A percentile compares a stretch with the other conserved stretches of the same genome.
Evolutionary conservation across 441 rosid genomes (phyloP).

Genomic region (Dalechampia spathulata): DNA sequence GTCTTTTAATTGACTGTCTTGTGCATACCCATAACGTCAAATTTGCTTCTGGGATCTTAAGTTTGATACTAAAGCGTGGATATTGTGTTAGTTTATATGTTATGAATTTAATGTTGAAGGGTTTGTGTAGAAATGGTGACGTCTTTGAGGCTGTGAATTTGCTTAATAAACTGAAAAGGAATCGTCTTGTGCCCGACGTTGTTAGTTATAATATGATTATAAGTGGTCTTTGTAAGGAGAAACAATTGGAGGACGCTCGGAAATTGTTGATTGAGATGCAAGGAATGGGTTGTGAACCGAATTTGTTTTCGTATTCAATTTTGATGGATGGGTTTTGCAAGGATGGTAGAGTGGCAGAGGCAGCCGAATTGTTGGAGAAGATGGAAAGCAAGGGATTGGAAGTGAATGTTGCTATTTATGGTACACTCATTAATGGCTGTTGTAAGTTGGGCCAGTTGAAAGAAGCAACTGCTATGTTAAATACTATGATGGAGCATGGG

Average conservation of each 20-base stretch:
- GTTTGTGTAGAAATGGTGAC: constrained; percentile 37
- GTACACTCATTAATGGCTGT: constrained; percentile 56
- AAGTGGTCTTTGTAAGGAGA: constrained; percentile 61
- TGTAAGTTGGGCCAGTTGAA: constrained; percentile 49
- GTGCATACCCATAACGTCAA: constrained; percentile 27
- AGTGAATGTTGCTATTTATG: constrained; percentile 42
- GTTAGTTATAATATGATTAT: constrained; percentile 65
- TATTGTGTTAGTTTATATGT: constrained; percentile 32
- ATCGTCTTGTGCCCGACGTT: constrained; percentile 46
- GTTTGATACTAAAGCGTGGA: constrained; percentile 54
- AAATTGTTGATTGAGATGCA: constrained; percentile 62
- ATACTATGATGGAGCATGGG: constrained; percentile 38
- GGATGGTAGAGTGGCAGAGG: constrained; percentile 43
- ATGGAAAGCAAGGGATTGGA: constrained; percentile 45
- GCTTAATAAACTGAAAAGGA: constrained; percentile 55
- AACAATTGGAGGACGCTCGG: constrained; percentile 43
- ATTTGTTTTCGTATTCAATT: constrained; percentile 48
- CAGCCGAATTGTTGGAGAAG: constrained; percentile 50
- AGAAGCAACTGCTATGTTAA: constrained; percentile 38
- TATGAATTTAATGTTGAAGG: constrained; percentile 44
- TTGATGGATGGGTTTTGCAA: constrained; percentile 68
- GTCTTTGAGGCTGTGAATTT: constrained; percentile 33
- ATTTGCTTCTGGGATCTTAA: constrained; percentile 41
- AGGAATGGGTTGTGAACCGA: constrained; percentile 46
- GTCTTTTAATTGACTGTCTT: constrained; percentile 48